A percentile compares a stretch with the other conserved stretches of the same genome.
These are phyloP conservation scores for Geranium brycei DNA, from an alignment of 345 rosid species.

Conservation along the genomic window DNA sequence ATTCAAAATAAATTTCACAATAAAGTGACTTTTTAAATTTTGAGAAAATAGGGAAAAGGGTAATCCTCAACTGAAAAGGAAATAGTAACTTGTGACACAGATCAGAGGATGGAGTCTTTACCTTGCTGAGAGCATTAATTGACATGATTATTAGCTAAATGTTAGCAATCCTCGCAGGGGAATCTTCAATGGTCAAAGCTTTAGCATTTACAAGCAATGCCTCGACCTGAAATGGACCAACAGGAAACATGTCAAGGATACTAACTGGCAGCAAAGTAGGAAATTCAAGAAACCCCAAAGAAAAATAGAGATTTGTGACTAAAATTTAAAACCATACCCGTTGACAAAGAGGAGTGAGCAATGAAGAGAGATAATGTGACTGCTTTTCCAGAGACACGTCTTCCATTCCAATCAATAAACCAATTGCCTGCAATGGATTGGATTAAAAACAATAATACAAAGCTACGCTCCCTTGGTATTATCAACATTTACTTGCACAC, in stretches of 20 bases:
- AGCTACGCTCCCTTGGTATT: not conserved
- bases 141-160: slow-evolving; percentile 71
- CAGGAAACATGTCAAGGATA: slow-evolving; percentile 10
- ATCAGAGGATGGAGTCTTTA: slow-evolving; percentile 15
- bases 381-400: slow-evolving; percentile 76
- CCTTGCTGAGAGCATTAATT: slow-evolving; percentile 96
- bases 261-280: not conserved
- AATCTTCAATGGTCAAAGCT: slow-evolving; percentile 35
- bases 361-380: slow-evolving; percentile 70
- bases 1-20: too few species aligned
- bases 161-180: slow-evolving; percentile 36
- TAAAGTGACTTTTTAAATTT: too few species aligned
- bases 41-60: too few species aligned
- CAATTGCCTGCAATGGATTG: slow-evolving; percentile 54
- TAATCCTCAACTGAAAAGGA: not conserved
- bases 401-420: slow-evolving; percentile 80
- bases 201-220: slow-evolving; percentile 41
- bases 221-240: slow-evolving; percentile 48
- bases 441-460: slow-evolving; percentile 1
- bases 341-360: slow-evolving; percentile 77
- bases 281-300: too few species aligned
- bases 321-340: slow-evolving; percentile 44
- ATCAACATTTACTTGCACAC: not conserved
- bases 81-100: not conserved
- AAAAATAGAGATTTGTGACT: not conserved